phyloP scores from a whole-genome alignment of 2,329 filamentous ascomycete genomes.

The Stachybotrys chartarum region DNA sequence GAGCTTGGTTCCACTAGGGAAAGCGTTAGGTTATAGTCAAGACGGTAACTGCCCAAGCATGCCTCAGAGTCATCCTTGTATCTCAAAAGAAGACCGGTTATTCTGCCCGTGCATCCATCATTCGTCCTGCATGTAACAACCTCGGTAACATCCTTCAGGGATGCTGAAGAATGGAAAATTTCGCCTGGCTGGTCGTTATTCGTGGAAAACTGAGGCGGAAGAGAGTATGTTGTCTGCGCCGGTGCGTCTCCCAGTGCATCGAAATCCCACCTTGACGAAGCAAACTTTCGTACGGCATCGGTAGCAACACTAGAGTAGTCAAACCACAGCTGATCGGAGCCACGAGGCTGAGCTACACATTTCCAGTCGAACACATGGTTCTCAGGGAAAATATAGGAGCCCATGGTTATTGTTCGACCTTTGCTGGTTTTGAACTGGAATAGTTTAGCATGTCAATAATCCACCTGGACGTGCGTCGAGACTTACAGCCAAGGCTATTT shows the following conservation, averaged over 20 bases:
- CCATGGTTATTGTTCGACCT: background rate
- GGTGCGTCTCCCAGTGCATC: background rate
- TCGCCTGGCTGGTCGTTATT: background rate
- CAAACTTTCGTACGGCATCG: background rate
- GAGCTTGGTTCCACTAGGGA: background rate
- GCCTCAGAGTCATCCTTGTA: background rate
- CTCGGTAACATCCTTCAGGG: background rate
- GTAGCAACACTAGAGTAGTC: background rate
- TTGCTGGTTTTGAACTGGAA: background rate
- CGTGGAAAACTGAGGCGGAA: background rate
- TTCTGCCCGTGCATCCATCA: background rate
- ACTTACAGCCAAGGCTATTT: background rate
- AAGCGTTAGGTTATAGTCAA: background rate
- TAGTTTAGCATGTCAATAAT: background rate
- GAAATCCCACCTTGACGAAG: background rate
- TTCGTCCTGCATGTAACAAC: background rate
- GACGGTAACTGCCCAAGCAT: background rate
- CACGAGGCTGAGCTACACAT: background rate
- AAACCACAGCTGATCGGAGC: background rate
- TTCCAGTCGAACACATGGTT: background rate
- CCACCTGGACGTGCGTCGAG: background rate
- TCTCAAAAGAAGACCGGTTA: background rate
- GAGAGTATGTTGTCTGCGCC: background rate
- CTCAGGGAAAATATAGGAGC: background rate
- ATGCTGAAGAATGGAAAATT: background rate